Evolutionary conservation across 1,284 basidiomycete species (phyloP).

Genomic region (Ceratobasidium sp.): DNA sequence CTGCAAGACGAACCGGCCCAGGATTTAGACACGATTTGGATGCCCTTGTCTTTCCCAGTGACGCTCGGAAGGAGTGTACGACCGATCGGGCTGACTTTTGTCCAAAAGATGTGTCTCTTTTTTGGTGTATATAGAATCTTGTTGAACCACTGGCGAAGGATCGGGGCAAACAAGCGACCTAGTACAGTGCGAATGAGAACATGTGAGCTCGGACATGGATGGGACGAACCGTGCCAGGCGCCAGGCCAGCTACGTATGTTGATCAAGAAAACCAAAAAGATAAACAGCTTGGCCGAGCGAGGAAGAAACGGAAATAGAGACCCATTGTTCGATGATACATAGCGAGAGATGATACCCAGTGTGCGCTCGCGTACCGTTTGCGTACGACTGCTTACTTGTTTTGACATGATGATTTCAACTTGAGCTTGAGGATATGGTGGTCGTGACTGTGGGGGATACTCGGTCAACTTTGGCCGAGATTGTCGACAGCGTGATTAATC

Average conservation of each 20-base stretch:
- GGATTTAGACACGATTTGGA: conserved; percentile 12
- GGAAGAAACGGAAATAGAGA: conserved; percentile 42
- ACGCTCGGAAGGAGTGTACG: conserved; percentile 2
- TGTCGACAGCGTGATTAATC: not conserved
- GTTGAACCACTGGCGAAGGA: not conserved
- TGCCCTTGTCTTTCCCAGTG: conserved; percentile 3
- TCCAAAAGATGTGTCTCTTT: conserved; percentile 8
- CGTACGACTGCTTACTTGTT: not conserved
- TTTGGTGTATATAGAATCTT: not conserved
- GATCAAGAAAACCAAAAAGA: conserved; percentile 37
- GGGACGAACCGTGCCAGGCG: conserved; percentile 41
- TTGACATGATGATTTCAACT: not conserved
- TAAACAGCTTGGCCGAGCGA: conserved; percentile 38
- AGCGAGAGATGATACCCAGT: not conserved
- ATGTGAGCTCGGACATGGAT: not conserved
- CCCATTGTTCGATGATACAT: conserved; percentile 1
- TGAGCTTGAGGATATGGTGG: not conserved
- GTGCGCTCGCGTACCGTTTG: not conserved
- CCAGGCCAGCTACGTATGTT: conserved; percentile 41
- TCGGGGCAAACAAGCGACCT: not conserved
- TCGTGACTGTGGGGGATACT: not conserved
- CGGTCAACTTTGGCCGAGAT: not conserved
- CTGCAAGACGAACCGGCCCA: conserved; percentile 36
- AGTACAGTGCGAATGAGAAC: not conserved
- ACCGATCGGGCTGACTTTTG: conserved; percentile 8